These are phyloP conservation scores for Quercus gilva DNA, from an alignment of 306 rosid species.

Conservation along the genomic window DNA sequence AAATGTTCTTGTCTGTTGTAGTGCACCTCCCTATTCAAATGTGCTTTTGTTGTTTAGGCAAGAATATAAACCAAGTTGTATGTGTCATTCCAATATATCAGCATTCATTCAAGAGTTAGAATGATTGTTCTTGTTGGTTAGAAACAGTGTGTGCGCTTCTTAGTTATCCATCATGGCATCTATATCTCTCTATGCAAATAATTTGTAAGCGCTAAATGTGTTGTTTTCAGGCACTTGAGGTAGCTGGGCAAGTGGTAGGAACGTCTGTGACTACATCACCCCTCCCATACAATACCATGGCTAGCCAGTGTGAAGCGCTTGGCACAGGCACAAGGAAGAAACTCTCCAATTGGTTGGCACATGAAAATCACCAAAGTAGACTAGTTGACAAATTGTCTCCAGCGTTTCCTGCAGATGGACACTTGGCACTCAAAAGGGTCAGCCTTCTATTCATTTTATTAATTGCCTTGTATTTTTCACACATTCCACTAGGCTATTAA, in stretches of 20 bases:
- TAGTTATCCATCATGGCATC: neutral
- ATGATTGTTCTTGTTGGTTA: neutral
- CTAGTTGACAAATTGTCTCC: conserved; percentile 34
- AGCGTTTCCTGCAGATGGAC: conserved; percentile 32
- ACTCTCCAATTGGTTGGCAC: conserved; percentile 86
- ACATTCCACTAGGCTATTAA: neutral
- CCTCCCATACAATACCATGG: conserved; percentile 88
- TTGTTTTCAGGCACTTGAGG: conserved; percentile 79
- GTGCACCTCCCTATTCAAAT: neutral
- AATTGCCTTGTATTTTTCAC: neutral
- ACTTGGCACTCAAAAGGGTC: conserved; percentile 53
- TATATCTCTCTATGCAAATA: neutral
- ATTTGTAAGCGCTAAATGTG: neutral
- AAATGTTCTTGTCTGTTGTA: neutral
- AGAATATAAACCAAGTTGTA: neutral
- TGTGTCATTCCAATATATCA: neutral
- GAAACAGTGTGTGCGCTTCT: neutral
- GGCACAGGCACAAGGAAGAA: conserved; percentile 88
- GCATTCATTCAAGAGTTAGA: neutral
- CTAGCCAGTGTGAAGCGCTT: conserved; percentile 92
- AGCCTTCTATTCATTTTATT: neutral
- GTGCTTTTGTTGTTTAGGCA: neutral
- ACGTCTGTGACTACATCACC: conserved; percentile 73
- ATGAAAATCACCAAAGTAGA: conserved; percentile 53
- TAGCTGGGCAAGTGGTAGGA: conserved; percentile 95